Evolutionary conservation across 2,329 filamentous ascomycete genomes (phyloP).

Genomic region (Ilyonectria robusta): DNA sequence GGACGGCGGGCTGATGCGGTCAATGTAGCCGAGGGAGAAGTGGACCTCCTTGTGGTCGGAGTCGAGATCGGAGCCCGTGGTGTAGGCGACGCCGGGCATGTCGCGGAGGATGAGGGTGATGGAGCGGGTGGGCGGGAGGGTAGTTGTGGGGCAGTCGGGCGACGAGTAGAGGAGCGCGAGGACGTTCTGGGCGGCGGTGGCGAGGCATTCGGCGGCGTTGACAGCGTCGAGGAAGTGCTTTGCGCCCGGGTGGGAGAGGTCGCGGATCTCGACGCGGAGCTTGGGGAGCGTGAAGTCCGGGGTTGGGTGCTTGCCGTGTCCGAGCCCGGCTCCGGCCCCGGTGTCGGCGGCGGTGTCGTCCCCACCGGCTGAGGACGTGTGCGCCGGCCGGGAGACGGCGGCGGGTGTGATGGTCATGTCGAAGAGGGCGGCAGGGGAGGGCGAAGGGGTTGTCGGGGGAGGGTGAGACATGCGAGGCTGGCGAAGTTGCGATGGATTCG

Average conservation of each 20-base stretch:
- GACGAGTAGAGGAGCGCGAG: conserved; percentile 78
- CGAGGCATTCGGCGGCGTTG: conserved; percentile 73
- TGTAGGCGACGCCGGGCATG: conserved; percentile 92
- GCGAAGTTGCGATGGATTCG: background rate
- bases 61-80: conserved; percentile 84
- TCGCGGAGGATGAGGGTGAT: conserved; percentile 86
- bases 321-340: conserved; percentile 7
- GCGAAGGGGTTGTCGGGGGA: conserved; percentile 41
- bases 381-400: conserved; percentile 26
- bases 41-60: conserved; percentile 94
- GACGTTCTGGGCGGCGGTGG: conserved; percentile 76
- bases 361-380: conserved; percentile 34
- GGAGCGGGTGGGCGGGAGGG: conserved; percentile 78
- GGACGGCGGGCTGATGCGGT: conserved; percentile 56
- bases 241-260: conserved; percentile 72
- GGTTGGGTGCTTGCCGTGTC: background rate
- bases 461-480: conserved; percentile 43
- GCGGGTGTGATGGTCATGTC: conserved; percentile 49
- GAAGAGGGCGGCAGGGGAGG: conserved; percentile 43
- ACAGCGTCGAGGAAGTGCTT: conserved; percentile 77
- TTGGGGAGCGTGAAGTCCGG: conserved; percentile 63
- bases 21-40: conserved; percentile 83
- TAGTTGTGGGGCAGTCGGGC: conserved; percentile 58
- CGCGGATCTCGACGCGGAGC: conserved; percentile 72
- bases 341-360: conserved; percentile 34